A percentile compares a stretch with the other conserved stretches of the same genome.
phyloP scores from a whole-genome alignment of 2,329 filamentous ascomycete genomes.

The Fusarium pseudonygamai region DNA sequence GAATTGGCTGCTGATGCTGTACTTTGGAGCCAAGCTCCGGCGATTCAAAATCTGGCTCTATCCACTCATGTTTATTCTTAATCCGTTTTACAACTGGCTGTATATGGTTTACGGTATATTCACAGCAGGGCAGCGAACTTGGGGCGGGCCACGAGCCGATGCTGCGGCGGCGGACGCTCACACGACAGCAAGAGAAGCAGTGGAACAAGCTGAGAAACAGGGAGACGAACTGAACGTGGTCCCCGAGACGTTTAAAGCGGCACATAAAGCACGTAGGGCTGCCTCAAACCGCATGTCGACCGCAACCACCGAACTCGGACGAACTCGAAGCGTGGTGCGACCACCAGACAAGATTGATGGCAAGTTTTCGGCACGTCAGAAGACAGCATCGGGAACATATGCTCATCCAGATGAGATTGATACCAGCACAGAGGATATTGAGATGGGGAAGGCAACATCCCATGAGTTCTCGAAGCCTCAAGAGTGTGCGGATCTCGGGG shows the following conservation, averaged over 20 bases:
- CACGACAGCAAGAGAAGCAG: slow-evolving; percentile 83
- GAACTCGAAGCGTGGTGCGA: slow-evolving; percentile 68
- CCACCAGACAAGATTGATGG: slow-evolving; percentile 81
- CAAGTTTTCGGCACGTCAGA: slow-evolving; percentile 77
- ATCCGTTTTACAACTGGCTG: slow-evolving; percentile 97
- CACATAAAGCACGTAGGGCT: slow-evolving; percentile 59
- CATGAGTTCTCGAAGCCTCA: slow-evolving; percentile 42
- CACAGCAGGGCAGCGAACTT: slow-evolving; percentile 92
- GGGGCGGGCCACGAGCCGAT: slow-evolving; percentile 93
- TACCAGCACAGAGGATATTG: slow-evolving; percentile 44
- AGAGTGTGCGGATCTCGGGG: slow-evolving; percentile 67
- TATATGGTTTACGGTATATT: slow-evolving; percentile 99
- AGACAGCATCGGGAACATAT: slow-evolving; percentile 74
- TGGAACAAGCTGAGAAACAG: slow-evolving; percentile 78
- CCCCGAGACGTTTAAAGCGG: slow-evolving; percentile 81
- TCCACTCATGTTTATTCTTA: slow-evolving; percentile 92
- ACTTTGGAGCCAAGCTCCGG: slow-evolving; percentile 87
- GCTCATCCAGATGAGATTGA: slow-evolving; percentile 70
- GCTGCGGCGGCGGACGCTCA: slow-evolving; percentile 80
- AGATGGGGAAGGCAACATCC: slow-evolving; percentile 5
- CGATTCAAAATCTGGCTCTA: slow-evolving; percentile 96
- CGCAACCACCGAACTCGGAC: slow-evolving; percentile 51
- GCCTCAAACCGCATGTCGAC: slow-evolving; percentile 42
- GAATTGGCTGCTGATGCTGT: slow-evolving; percentile 96
- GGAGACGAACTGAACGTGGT: slow-evolving; percentile 93